phyloP scores from a whole-genome alignment of 345 rosid genomes.

The Eucalyptus cloeziana region DNA sequence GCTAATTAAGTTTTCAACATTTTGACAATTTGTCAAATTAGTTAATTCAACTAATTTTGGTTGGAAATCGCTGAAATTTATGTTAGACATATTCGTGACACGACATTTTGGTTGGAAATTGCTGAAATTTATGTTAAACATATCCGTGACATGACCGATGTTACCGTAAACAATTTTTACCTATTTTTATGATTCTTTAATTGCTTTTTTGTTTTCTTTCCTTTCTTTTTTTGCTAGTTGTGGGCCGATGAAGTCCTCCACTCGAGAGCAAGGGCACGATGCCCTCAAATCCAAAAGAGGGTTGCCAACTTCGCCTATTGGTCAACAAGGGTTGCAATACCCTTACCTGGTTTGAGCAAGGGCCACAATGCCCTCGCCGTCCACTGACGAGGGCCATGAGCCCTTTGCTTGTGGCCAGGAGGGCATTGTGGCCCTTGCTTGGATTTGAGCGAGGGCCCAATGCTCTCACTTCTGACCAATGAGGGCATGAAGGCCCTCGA shows the following conservation, averaged over 20 bases:
- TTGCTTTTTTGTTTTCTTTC: background rate
- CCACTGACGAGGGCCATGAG: background rate
- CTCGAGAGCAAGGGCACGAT: fast-evolving
- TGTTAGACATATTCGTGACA: fast-evolving
- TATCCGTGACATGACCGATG: fast-evolving
- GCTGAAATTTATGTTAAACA: too few relatives aligned
- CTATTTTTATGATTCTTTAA: too few relatives aligned
- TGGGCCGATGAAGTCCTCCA: background rate
- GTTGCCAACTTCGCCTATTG: fast-evolving
- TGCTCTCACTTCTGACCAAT: background rate
- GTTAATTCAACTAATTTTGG: too few relatives aligned
- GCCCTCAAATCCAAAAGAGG: background rate
- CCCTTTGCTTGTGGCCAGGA: background rate
- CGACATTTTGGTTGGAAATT: too few relatives aligned
- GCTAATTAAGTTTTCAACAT: background rate
- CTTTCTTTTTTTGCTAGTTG: too few relatives aligned
- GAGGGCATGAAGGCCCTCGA: too few relatives aligned
- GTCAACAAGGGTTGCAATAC: background rate
- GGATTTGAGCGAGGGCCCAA: background rate
- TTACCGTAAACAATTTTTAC: too few relatives aligned
- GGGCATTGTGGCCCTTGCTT: background rate
- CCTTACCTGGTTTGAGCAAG: background rate
- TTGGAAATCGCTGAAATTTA: too few relatives aligned
- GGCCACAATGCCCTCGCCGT: fast-evolving
- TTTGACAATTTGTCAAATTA: background rate